Base-by-base conservation (phyloP, 2,329 filamentous ascomycete species). In the Torrubiellomyces zombiae region DNA sequence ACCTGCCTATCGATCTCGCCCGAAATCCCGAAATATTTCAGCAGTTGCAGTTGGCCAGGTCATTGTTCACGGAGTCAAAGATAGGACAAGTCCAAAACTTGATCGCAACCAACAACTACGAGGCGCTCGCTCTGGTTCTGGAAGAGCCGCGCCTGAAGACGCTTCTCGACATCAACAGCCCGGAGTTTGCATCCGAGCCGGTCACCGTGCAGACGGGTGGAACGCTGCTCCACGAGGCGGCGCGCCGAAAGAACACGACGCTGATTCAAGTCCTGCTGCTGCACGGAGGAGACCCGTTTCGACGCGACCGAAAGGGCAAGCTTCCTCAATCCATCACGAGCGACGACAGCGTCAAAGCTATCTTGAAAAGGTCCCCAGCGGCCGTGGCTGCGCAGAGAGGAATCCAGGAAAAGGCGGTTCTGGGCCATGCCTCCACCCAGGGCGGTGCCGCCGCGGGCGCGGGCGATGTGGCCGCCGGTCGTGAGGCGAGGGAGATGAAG, bases 21-120 rank as follows among this genome's bases (percentile, higher is more conserved):
- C 74, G 85, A 19, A 94, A 75, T 14, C 82, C 89, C 2, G 86
- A 95, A 11, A 94, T 95, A 28, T 95, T 92, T 55, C 85, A 95
- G 52, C 75, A 86, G 42, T 63, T 98, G 26, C 89, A 98, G 50
- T 71, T 95, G 10, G 75, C 83, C 7, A 70, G 85, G 21, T 92
- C 85, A 4, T 60, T 94, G 25, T 95, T 86, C 47, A 75, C 91
- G 28, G 89, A 98, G 41, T 66, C 64, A 34, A 91, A 86, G 47
- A 71, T 91, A 9, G 74, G 73, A 41, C 73, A 86, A 44, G 75
- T 95, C 6, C 86, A 95, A 41, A 67, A 74, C 9, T 59, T 93
- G 26, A 75, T 94, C 18, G 58, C 60, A 3, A 60, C 63, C 14
- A 69, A 68, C 24, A 74, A 89, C 37, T 89, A 94, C 50, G 75